These are phyloP conservation scores for Wickerhamomyces bovis DNA, from an alignment of 805 yeast species.

Conservation along the genomic window DNA sequence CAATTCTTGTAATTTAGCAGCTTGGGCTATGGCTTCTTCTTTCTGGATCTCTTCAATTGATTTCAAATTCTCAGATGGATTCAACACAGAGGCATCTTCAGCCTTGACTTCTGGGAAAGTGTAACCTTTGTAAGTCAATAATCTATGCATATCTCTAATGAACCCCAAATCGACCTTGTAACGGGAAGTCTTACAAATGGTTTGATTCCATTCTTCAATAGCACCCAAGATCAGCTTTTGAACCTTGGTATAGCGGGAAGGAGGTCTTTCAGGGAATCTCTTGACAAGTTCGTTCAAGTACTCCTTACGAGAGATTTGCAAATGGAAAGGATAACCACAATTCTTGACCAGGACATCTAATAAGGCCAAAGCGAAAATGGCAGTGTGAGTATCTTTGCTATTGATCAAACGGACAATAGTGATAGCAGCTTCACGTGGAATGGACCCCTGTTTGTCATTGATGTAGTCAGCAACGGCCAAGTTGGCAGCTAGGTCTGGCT, in stretches of 20 bases:
- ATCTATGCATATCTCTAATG: conserved; percentile 92
- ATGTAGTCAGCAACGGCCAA: conserved; percentile 90
- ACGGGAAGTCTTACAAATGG: conserved; percentile 82
- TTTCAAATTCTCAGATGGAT: conserved; percentile 81
- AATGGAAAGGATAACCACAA: conserved; percentile 95
- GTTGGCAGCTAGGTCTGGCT: conserved; percentile 85
- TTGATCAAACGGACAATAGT: conserved; percentile 79
- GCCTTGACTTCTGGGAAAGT: conserved; percentile 84
- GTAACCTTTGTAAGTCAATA: conserved; percentile 86
- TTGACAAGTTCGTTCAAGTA: conserved; percentile 90
- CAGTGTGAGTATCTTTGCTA: conserved; percentile 76
- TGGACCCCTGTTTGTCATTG: conserved; percentile 81
- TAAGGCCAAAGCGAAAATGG: conserved; percentile 74
- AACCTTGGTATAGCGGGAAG: conserved; percentile 72
- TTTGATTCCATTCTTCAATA: conserved; percentile 96
- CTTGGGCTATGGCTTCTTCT: conserved; percentile 89
- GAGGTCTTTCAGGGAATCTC: conserved; percentile 92
- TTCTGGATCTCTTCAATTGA: conserved; percentile 85
- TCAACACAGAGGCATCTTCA: conserved; percentile 90
- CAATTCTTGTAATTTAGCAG: conserved; percentile 92
- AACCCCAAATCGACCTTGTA: conserved; percentile 89
- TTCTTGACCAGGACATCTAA: conserved; percentile 91
- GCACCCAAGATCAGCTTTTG: conserved; percentile 84
- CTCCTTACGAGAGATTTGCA: conserved; percentile 92
- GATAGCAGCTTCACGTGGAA: conserved; percentile 86